Evolutionary conservation across 345 rosid species (phyloP).

Genomic region (Reutealis trisperma): DNA sequence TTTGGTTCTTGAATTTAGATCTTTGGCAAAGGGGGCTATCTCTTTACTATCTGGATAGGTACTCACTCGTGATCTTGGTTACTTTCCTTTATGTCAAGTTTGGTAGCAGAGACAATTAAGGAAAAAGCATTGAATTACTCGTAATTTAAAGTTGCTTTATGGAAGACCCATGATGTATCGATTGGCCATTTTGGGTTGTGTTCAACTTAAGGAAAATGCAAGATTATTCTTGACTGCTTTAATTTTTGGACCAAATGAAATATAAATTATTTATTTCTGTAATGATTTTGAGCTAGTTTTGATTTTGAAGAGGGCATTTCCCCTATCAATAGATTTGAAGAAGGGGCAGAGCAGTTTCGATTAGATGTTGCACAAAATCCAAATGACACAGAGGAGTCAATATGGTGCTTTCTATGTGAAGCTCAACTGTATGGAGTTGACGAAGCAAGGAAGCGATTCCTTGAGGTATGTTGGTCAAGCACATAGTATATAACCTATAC

Average conservation of each 20-base stretch:
- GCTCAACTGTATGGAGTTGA: constrained; percentile 65
- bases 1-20: constrained; percentile 37
- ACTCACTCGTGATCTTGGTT: constrained; percentile 7
- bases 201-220: background rate
- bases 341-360: constrained; percentile 87
- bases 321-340: constrained; percentile 61
- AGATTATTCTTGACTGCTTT: background rate
- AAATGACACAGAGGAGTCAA: constrained; percentile 90
- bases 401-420: constrained; percentile 92
- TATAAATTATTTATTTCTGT: background rate
- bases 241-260: background rate
- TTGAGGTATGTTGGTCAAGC: constrained; percentile 46
- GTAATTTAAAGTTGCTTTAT: background rate
- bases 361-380: constrained; percentile 92
- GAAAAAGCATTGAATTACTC: background rate
- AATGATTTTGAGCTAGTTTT: background rate
- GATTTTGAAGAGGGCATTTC: constrained; percentile 11
- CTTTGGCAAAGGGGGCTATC: constrained; percentile 77
- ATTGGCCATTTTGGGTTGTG: background rate
- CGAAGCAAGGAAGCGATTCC: constrained; percentile 63
- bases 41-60: constrained; percentile 68
- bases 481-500: background rate
- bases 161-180: background rate
- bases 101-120: constrained; percentile 2
- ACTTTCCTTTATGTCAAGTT: constrained; percentile 4